Conservation (phyloP, 345 rosid species). For the Salix arbutifolia region DNA sequence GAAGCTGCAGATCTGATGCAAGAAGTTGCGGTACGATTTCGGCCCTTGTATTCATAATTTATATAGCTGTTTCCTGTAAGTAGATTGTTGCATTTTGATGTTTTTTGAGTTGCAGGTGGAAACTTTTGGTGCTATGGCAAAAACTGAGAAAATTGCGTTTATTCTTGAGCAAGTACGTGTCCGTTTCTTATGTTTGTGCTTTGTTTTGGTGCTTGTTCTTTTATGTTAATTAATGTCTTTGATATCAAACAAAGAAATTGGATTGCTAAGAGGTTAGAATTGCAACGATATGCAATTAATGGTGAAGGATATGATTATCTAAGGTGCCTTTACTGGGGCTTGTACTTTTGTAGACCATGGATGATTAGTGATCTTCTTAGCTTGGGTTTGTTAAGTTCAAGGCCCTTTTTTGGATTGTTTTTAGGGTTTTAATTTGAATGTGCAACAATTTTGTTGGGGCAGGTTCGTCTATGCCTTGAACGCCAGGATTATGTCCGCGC, state of each 20-base stretch:
- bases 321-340: not conserved
- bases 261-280: not conserved
- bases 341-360: not conserved
- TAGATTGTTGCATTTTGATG: conserved; percentile 5
- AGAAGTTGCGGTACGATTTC: conserved; percentile 81
- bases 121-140: conserved; percentile 97
- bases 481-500: conserved; percentile 91
- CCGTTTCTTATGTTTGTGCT: not conserved
- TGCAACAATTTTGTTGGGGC: not conserved
- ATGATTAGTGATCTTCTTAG: not conserved
- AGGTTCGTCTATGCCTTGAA: conserved; percentile 91
- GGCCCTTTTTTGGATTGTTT: not conserved
- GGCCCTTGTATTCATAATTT: not conserved
- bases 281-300: not conserved
- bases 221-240: not conserved
- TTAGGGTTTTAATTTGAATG: conserved; percentile 1
- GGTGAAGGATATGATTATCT: not conserved
- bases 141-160: conserved; percentile 92
- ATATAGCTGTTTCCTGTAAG: not conserved
- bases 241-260: not conserved
- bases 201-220: not conserved
- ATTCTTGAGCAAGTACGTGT: conserved; percentile 78
- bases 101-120: conserved; percentile 56
- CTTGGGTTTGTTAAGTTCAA: not conserved
- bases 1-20: conserved; percentile 99